Base-by-base conservation (phyloP, 148 eudicot species). In the Rhododendron williamsianum region DNA sequence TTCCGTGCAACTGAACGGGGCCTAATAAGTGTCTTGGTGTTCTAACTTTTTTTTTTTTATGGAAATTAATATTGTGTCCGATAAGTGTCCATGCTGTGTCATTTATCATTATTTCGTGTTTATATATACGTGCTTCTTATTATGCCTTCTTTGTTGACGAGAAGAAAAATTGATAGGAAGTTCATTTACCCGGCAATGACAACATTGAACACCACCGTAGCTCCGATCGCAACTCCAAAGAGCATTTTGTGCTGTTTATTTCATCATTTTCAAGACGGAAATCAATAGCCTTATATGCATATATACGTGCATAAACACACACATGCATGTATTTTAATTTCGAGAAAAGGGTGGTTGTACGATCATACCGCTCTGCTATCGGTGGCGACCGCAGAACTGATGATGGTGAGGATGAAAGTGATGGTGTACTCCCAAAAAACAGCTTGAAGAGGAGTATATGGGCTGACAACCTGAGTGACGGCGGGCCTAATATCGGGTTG, bases 161-260 rank as follows among this genome's bases (percentile, higher is more conserved):
- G 51, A 77, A 21, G 80, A 41, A 41, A 19, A 52, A 0, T 9
- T 1, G 45, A 0, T 15, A 27, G 30, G 33, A 3, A 3, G 18
- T 54, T 49, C 15, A n/a, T 1, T 88, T 88, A 91, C 91, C 91
- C 90, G 36, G 90, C 91, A 76, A 91, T 67, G 18, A 88, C 46
- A 63, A 83, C 88, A 67, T 87, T 84, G 35, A 89, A 83, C 78
- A 78, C 1, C 60, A 85, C 51, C n/a, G 91, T 85, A 71, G 83
- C 89, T 83, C 93, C 93, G 48, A 89, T 87, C 25, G 90, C 91
- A 19, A 88, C 87, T 79, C 91, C 92, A 82, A 79, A 78, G 3
- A 89, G 82, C 56, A 23, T 84, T 60, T 86, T 86, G 81, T 30
- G 38, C 38, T 71, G 36, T 71, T 71, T 41, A 41, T 41, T 1